Evolutionary conservation across 208 protist genomes (phyloP), one percentile per base, ranked within the genome.

Genomic region (Perkinsela sp.): DNA sequence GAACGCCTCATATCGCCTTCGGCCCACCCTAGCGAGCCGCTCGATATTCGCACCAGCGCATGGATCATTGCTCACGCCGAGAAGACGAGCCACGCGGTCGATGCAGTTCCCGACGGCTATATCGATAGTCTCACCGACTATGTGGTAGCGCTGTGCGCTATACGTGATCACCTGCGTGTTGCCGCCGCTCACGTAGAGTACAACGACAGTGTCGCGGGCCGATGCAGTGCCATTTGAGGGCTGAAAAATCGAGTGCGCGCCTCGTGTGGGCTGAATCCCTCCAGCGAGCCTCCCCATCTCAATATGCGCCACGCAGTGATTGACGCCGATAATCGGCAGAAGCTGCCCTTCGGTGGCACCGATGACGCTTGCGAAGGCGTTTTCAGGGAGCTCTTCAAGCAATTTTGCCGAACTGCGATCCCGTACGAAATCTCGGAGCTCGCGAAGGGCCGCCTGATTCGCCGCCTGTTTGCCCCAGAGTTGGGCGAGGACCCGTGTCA

Each of bases 101-200:
- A 99, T 80, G 76, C 91, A 96, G 82, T 97, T 97, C 32, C 94
- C 96, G 32, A 98, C 89, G 0, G 96, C 97, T 72, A 99, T 98
- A 77, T 99, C 97, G 73, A 99, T 98, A 15, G 97, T 98, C 77
- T 99, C 97, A 0, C 96, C 97, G 88, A 99, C 98, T 57, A 99
- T 98, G 31, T 95, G 81, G 78, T 99, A 99, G 30, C 86, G 80
- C 66, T 89, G 75, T 31, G 91, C 72, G 66, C 84, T 80, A 75
- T 94, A 96, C 1, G 91, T 90, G 75, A 97, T 96, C 1, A 99
- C 93, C 76, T 99, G 97, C 16, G 96, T 98, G 75, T 99, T 99
- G 31, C 96, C 96, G 29, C 97, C 97, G 72, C 85, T 95, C 1
- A 98, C 97, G 80, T 99, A 99, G 0, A 99, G 80, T 32, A 98